These are phyloP conservation scores for Penicillium macrosclerotiorum DNA, from an alignment of 495 filamentous ascomycete species.

Conservation along the genomic window DNA sequence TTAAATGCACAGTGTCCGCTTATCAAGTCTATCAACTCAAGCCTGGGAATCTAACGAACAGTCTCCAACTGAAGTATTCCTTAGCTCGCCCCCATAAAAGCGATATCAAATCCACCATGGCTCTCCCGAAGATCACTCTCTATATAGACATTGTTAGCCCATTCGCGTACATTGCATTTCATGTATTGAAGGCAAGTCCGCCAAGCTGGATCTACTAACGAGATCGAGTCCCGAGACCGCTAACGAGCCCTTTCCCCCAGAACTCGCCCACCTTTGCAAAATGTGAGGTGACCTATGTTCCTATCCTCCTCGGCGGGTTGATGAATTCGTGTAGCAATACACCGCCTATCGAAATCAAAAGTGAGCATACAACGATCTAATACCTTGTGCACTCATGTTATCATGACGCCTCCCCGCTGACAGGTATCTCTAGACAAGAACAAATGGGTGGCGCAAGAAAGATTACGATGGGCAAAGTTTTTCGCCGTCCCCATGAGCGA, in stretches of 20 bases:
- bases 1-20: no score
- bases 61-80: background rate
- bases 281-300: slow-evolving; percentile 61
- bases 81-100: background rate
- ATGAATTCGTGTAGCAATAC: slow-evolving; percentile 65
- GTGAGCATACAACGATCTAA: slow-evolving; percentile 33
- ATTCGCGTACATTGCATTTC: slow-evolving; percentile 68
- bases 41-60: no score
- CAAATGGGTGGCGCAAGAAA: slow-evolving; percentile 59
- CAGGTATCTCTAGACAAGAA: slow-evolving; percentile 62
- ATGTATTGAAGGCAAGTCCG: slow-evolving; percentile 54
- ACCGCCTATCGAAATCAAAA: slow-evolving; percentile 65
- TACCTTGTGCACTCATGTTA: no score
- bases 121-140: slow-evolving; percentile 58
- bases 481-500: slow-evolving; percentile 60
- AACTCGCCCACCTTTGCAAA: slow-evolving; percentile 58
- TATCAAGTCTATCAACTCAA: no score
- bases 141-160: slow-evolving; percentile 70
- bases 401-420: no score
- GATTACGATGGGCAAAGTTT: slow-evolving; percentile 56
- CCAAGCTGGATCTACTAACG: slow-evolving; percentile 1
- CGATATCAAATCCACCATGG: slow-evolving; percentile 30
- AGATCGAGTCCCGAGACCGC: no score
- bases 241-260: no score
- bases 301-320: slow-evolving; percentile 67